Evolutionary conservation across 2,329 filamentous ascomycete genomes (phyloP), one percentile per base, ranked within the genome.

Genomic region (Dactylellina cionopaga): DNA sequence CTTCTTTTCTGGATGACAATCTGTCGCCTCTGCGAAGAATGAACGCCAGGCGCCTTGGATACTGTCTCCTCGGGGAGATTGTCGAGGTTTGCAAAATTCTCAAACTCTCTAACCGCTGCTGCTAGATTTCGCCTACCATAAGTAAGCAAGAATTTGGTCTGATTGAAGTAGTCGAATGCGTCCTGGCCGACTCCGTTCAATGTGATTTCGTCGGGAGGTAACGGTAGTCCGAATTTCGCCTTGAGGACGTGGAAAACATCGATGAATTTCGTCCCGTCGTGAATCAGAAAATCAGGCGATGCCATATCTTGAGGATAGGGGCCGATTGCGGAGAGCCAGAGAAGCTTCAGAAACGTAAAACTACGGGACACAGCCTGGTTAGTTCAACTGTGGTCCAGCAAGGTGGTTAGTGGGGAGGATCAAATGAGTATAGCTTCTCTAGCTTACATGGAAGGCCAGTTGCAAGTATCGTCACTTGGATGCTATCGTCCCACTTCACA

Each of bases 151-250:
- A 63, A 64, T 22, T 71, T 71, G 31, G 33, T 56, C 5, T 31
- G 22, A 3, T 13, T 31, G n/a, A 71, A 56, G 25, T 56, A 71
- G n/a, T 39, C 15, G 25, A 17, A 35, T 2, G 19, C 33, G 15
- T 58, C 58, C 17, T 43, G 3, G n/a, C 43, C 66, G 10, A 64
- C 11, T 3, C 15, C 11, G n/a, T 19, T 11, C 6, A 19, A 1
- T 13, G 31, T 59, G 11, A 58, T 43, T 37, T 71, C 43, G 7
- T 71, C 66, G 11, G 66, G 66, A 13, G 58, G 66, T 13, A 71
- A 27, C 9, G 66, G 66, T 7, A 71, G 37, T 6, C 51, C 66
- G 13, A 71, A 71, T 44, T 59, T 63, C 1, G 41, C 5, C 52
- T 52, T 63, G 3, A 71, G 27, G 0, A 31, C 33, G 25, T 64